Conservation (phyloP, 352 stramenopile species). For the Phytophthora fragariae region DNA sequence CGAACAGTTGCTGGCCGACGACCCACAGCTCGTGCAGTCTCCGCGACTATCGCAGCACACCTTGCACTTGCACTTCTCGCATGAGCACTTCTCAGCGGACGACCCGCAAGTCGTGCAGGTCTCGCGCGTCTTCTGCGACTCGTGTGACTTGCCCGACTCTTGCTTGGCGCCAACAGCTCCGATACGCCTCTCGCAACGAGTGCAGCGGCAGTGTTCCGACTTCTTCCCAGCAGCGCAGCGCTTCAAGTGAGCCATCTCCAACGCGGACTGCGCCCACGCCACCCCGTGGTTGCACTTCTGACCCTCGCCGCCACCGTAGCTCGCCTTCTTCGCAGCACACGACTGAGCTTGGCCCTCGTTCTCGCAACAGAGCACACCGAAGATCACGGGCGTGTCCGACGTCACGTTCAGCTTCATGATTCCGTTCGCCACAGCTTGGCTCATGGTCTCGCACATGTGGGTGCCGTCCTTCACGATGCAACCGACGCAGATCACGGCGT, state of each 20-base stretch:
- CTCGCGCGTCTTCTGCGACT: conserved; percentile 23
- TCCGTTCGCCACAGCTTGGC: conserved; percentile 92
- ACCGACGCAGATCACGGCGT: conserved; percentile 96
- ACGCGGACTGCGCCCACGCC: conserved; percentile 67
- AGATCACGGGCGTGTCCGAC: conserved; percentile 86
- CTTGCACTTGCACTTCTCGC: conserved; percentile 46
- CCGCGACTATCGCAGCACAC: conserved; percentile 36
- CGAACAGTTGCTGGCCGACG: conserved; percentile 27
- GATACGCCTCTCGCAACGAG: conserved; percentile 38
- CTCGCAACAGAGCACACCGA: conserved; percentile 94
- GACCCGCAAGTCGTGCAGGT: conserved; percentile 37
- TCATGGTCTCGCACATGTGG: conserved; percentile 98
- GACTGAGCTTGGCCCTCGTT: conserved; percentile 92
- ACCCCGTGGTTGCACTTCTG: conserved; percentile 63
- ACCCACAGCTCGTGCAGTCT: conserved; percentile 37
- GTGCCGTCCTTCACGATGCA: conserved; percentile 96
- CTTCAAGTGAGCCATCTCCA: conserved; percentile 93
- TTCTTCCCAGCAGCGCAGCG: conserved; percentile 42
- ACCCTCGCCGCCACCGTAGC: conserved; percentile 30
- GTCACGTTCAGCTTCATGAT: conserved; percentile 97
- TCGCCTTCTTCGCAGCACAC: conserved; percentile 50
- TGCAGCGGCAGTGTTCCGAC: conserved; percentile 43
- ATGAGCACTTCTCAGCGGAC: conserved; percentile 33
- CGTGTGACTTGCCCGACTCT: conserved; percentile 26
- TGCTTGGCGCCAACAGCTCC: conserved; percentile 23